Base-by-base conservation (phyloP, 345 rosid genomes). In the Gossypium rotundifolium region DNA sequence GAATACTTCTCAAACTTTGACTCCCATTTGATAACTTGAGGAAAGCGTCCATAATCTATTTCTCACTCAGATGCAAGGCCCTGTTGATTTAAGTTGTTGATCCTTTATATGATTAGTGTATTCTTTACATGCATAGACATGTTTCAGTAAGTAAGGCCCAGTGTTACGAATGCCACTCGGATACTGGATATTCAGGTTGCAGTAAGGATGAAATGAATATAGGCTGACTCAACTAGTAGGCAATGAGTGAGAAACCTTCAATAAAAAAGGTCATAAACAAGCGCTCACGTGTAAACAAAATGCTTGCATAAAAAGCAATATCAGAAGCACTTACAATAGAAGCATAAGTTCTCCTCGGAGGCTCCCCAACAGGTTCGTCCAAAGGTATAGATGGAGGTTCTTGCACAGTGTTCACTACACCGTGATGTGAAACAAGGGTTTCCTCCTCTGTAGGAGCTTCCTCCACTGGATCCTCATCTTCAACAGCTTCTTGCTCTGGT, bases 281-380 rank as follows among this genome's bases (percentile, higher is more conserved):
- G 51, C 8, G 11, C 23, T 18, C 63, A 71, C 1, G 16, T 11
- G 38, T 10, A 18, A 38, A 11, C 64, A 71, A 18, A 57, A 42
- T 14, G 49, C 49, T 25, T 27, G 18, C 69, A 62, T 63, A 49
- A 73, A 67, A 70, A 29, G 78, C 54, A 73, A 62, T 8, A 55
- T 63, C 59, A 17, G 51, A 40, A 40, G 77, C 14, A 70, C 99
- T 70, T 89, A 95, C 99, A 66, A 95, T 91, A 44, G 97, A 88
- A 65, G 99, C 99, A 51, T 88, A 95, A 46, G 97, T 95, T 85
- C 83, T 91, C 87, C 82, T 90, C 13, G 76, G 73, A 59, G 85
- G 85, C 75, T 95, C 98, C 79, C 78, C 95, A 40, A 64, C 82
- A 11, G 90, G 85, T 83, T 91, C 97, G 75, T 90, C 96, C 23